Percentiles rank a stretch among this genome's conserved stretches.
These are phyloP conservation scores for Herpetospermum pedunculosum DNA, from an alignment of 306 rosid species.

Conservation along the genomic window DNA sequence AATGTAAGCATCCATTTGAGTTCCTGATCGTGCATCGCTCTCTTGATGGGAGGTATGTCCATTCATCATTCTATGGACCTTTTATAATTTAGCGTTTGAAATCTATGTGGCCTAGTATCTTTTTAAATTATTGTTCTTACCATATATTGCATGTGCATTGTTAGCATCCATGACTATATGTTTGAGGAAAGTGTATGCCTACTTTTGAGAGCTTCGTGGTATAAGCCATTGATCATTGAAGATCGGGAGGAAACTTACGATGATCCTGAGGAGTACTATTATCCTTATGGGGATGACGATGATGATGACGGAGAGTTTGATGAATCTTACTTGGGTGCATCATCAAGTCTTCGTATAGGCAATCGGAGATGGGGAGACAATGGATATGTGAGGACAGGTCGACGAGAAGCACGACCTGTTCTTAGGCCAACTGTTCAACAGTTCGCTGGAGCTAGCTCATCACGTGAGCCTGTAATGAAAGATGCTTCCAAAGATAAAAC, in stretches of 20 bases:
- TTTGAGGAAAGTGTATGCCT: constrained; percentile 91
- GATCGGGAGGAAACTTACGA: constrained; percentile 28
- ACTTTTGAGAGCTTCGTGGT: constrained; percentile 84
- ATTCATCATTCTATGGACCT: not conserved
- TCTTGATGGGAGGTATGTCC: constrained; percentile 78
- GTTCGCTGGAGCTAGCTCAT: constrained; percentile 41
- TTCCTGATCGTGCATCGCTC: constrained; percentile 79
- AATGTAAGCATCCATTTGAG: constrained; percentile 79
- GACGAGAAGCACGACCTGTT: constrained; percentile 64
- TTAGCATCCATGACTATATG: constrained; percentile 64
- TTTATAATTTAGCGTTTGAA: not conserved
- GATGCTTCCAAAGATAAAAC: constrained; percentile 25
- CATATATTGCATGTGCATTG: not conserved
- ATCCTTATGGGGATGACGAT: constrained; percentile 38
- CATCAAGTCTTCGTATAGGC: constrained; percentile 59
- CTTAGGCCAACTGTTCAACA: constrained; percentile 27
- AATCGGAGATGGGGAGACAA: constrained; percentile 89
- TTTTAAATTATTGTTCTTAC: not conserved
- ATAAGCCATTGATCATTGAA: constrained; percentile 39
- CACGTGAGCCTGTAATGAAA: constrained; percentile 40
- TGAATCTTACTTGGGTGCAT: constrained; percentile 40
- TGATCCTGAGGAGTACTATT: constrained; percentile 31
- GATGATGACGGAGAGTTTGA: constrained; percentile 45
- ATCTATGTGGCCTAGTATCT: not conserved
- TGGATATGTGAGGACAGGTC: constrained; percentile 65